These are phyloP conservation scores for Hypseocharis bilobata DNA, from an alignment of 441 rosid species.

Conservation along the genomic window DNA sequence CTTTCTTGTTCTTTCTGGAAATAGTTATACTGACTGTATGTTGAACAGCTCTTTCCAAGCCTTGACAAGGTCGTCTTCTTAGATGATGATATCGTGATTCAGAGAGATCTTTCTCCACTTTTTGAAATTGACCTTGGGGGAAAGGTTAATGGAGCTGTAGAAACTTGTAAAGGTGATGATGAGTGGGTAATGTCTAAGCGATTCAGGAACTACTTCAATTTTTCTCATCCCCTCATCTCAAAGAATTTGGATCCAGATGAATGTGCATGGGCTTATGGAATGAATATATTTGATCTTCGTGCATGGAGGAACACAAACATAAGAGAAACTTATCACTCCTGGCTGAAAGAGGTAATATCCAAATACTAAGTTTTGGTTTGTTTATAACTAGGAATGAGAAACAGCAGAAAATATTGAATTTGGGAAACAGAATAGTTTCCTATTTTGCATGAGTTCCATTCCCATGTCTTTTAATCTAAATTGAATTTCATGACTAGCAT, in stretches of 20 bases:
- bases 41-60: constrained; percentile 81
- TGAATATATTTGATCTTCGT: constrained; percentile 84
- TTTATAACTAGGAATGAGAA: background rate
- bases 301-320: constrained; percentile 84
- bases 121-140: constrained; percentile 87
- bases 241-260: constrained; percentile 73
- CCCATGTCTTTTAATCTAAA: no score
- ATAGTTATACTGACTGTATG: constrained; percentile 19
- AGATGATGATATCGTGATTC: constrained; percentile 91
- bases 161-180: constrained; percentile 92
- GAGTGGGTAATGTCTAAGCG: constrained; percentile 96
- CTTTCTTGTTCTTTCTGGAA: background rate
- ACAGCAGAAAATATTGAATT: background rate
- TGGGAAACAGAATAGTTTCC: background rate
- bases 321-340: constrained; percentile 77
- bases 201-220: constrained; percentile 90
- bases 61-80: constrained; percentile 89
- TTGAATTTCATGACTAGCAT: no score
- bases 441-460: background rate
- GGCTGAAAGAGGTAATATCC: constrained; percentile 77
- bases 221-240: constrained; percentile 76
- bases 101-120: constrained; percentile 78
- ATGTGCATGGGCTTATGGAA: constrained; percentile 99
- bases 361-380: background rate
- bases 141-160: constrained; percentile 94